These are phyloP conservation scores for Ceratobasidium sp. DNA, from an alignment of 1,284 basidiomycete species.

Conservation along the genomic window DNA sequence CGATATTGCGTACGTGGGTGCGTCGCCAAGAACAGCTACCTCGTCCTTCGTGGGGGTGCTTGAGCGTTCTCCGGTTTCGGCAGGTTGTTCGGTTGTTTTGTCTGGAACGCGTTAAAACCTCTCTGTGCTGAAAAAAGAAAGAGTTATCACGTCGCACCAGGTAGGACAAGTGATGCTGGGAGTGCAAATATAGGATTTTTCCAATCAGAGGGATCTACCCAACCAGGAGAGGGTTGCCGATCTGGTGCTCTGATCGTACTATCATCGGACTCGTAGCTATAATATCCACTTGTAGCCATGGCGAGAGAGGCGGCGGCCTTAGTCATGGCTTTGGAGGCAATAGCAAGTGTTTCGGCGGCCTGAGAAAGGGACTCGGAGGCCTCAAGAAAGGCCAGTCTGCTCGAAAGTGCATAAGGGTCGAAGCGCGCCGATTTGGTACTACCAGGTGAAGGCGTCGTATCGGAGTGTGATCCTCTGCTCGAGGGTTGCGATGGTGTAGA, in stretches of 20 bases:
- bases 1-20: no score
- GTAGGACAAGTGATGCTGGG: neutral
- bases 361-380: conserved; percentile 6
- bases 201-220: neutral
- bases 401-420: neutral
- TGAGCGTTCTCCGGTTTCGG: no score
- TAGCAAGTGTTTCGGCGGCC: neutral
- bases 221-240: neutral
- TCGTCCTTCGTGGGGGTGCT: no score
- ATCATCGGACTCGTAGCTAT: neutral
- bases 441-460: conserved; percentile 23
- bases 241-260: no score
- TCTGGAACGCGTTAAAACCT: no score
- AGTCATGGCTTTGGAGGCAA: conserved; percentile 8
- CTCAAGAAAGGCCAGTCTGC: conserved; percentile 2
- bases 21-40: no score
- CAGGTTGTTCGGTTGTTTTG: no score
- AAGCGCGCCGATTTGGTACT: neutral
- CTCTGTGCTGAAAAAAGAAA: no score
- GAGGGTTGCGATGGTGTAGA: neutral
- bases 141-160: neutral
- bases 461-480: neutral
- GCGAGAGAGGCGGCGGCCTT: conserved; percentile 16
- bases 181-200: neutral
- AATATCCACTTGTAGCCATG: conserved; percentile 1